Evolutionary conservation across 2,329 filamentous ascomycete species (phyloP), one percentile per base, ranked within the genome.

Genomic region (Polytolypa hystricis): DNA sequence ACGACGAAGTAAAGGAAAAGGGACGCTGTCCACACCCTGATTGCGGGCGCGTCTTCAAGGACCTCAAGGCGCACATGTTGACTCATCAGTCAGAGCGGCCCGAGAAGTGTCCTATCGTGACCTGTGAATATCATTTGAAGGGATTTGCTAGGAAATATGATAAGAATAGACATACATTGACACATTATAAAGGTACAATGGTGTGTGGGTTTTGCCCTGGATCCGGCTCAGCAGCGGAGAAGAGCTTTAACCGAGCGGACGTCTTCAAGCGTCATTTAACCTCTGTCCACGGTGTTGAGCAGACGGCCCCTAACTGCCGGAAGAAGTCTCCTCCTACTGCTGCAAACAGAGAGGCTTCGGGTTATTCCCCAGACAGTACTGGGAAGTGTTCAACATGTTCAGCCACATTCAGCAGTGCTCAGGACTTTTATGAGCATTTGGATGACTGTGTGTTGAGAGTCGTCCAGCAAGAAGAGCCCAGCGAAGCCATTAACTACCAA

Each of bases 161-260:
- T 68, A 93, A 93, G 71, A 94, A 94, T 64, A 71, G 87, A 30
- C 87, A 95, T 59, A 93, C 86, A 4, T 63, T 94, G 44, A 95
- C 87, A 4, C 87, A 95, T 59, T 95, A 94, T 73, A 94, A 94
- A 65, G 87, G 87, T 27, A 94, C 84, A 33, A 94, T 94, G 87
- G 84, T 94, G 16, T 95, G 87, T 55, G 86, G 85, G 19, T 95
- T 94, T 66, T 94, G 87, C 52, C 84, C 86, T 1, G 84, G 85
- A 21, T 85, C 84, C 18, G 87, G 87, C 3, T 89, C 85, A 4
- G 75, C 85, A 5, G 81, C 82, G 1, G 87, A 94, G 63, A 95
- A 94, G 73, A 89, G 83, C 46, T 95, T 95, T 58, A 94, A 95
- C 66, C 77, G 87, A 39, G 86, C 87, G 40, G 87, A 95, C 48